Evolutionary conservation across 2,329 filamentous ascomycete genomes (phyloP), one percentile per base, ranked within the genome.

Genomic region (Fusarium irregulare): DNA sequence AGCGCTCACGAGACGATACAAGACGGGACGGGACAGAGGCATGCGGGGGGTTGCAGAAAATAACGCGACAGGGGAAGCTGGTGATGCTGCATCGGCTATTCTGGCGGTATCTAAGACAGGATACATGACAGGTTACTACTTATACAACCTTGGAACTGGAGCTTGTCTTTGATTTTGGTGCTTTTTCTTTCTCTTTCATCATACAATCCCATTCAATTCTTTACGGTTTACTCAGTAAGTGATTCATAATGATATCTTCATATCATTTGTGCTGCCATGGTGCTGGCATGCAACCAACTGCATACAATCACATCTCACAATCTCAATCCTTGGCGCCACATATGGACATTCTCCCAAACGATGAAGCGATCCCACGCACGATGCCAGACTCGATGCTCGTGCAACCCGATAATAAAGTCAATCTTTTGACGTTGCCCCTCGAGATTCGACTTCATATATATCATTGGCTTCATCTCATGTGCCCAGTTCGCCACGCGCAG

Each of bases 371-470:
- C 23, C 53, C 57, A 18, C 62, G 53, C 13, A 40, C 56, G 50
- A 54, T 55, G 27, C 60, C 67, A 44, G 54, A 57, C 18, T 49
- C 56, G 25, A 60, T 50, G 18, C 40, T 48, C 25, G 34, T 54
- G 14, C 23, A 51, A 27, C 37, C 30, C 7, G 47, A 53, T 10
- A 44, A 28, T 4, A 71, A 56, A 45, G 34, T 61, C 16, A 53
- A 44, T 14, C 53, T 77, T 12, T 73, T 84, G 48, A 71, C 76
- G 30, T 73, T 85, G 7, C 83, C 84, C 1, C 70, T 79, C 16
- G 84, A 86, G 69, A 78, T 86, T 50, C 80, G 84, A 16, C 78
- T 84, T 14, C 78, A 82, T 56, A 83, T 87, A 34, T 86, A 86
- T 71, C 66, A 73, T 56, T 82, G 80, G 78, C 68, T 85, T 14